These are phyloP conservation scores for Trichoderma koningii DNA, from an alignment of 2,329 filamentous ascomycete species.

Conservation along the genomic window DNA sequence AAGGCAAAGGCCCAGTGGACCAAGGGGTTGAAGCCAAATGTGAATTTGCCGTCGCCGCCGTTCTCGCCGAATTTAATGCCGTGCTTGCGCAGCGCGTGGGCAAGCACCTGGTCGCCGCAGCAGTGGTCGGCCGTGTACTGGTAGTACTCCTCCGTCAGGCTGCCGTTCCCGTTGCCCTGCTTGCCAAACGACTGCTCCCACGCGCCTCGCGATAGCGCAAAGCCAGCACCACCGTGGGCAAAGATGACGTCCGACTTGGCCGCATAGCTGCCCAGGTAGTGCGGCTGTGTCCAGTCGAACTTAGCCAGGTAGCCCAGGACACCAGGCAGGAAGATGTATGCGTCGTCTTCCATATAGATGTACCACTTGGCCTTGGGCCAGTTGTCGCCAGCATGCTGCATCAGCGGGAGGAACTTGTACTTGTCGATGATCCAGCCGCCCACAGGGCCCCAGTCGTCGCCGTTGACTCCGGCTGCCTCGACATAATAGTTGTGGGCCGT, in stretches of 20 bases:
- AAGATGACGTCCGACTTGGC: constrained; percentile 34
- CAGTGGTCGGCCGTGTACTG: constrained; percentile 33
- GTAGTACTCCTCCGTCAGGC: constrained; percentile 32
- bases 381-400: constrained; percentile 33
- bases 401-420: constrained; percentile 35
- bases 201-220: constrained; percentile 33
- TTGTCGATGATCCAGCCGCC: constrained; percentile 36
- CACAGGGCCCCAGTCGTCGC: constrained; percentile 33
- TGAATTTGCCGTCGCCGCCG: constrained; percentile 34
- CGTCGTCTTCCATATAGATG: constrained; percentile 35
- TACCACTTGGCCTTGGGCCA: constrained; percentile 35
- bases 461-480: constrained; percentile 32
- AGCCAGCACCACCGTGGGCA: constrained; percentile 34
- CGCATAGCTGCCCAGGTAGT: constrained; percentile 34
- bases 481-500: constrained; percentile 33
- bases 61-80: constrained; percentile 34
- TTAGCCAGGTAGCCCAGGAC: constrained; percentile 29
- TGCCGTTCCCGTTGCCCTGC: constrained; percentile 20
- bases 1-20: constrained; percentile 35
- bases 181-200: constrained; percentile 34
- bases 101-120: constrained; percentile 35
- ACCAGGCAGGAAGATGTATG: constrained; percentile 34
- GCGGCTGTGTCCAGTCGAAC: constrained; percentile 31
- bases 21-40: constrained; percentile 34
- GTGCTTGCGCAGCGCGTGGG: constrained; percentile 30